These are phyloP conservation scores for Coemansia sp. DNA, from an alignment of 192 early-diverging fungal species.

Conservation along the genomic window DNA sequence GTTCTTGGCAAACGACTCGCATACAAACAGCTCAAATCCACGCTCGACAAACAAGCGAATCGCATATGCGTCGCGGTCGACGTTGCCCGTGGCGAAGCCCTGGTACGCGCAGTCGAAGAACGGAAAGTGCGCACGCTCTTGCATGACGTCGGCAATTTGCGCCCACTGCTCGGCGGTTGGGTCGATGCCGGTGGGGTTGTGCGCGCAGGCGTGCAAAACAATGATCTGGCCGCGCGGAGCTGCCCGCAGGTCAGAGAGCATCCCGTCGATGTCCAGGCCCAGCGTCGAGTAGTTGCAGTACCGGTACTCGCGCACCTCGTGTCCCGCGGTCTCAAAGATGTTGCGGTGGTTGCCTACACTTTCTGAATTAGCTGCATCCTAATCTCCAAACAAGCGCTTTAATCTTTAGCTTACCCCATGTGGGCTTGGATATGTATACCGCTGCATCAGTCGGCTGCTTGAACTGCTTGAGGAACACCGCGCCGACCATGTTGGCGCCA, in stretches of 20 bases:
- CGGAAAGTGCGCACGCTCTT: conserved; percentile 79
- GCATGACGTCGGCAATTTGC: conserved; percentile 81
- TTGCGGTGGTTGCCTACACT: conserved; percentile 73
- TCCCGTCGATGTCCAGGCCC: conserved; percentile 76
- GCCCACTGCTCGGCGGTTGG: conserved; percentile 94
- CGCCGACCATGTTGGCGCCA: conserved; percentile 85
- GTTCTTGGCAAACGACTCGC: conserved; percentile 98
- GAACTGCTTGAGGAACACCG: conserved; percentile 77
- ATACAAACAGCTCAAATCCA: conserved; percentile 88
- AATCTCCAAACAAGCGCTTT: not conserved
- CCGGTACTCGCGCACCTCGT: conserved; percentile 79
- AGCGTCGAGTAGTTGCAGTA: conserved; percentile 86
- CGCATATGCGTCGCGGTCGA: conserved; percentile 89
- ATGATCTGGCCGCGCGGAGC: conserved; percentile 84
- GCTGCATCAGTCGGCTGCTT: conserved; percentile 60
- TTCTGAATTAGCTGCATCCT: not conserved
- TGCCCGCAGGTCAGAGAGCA: conserved; percentile 64
- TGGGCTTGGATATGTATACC: conserved; percentile 91
- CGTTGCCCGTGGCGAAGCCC: conserved; percentile 93
- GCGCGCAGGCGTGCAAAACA: conserved; percentile 94
- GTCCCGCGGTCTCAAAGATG: conserved; percentile 85
- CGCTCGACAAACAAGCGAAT: conserved; percentile 89
- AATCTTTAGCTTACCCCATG: conserved; percentile 71
- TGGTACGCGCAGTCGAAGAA: conserved; percentile 99
- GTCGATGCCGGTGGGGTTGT: conserved; percentile 99